These are phyloP conservation scores for Arachis hypogaea DNA, from an alignment of 306 rosid genomes.

Conservation along the genomic window DNA sequence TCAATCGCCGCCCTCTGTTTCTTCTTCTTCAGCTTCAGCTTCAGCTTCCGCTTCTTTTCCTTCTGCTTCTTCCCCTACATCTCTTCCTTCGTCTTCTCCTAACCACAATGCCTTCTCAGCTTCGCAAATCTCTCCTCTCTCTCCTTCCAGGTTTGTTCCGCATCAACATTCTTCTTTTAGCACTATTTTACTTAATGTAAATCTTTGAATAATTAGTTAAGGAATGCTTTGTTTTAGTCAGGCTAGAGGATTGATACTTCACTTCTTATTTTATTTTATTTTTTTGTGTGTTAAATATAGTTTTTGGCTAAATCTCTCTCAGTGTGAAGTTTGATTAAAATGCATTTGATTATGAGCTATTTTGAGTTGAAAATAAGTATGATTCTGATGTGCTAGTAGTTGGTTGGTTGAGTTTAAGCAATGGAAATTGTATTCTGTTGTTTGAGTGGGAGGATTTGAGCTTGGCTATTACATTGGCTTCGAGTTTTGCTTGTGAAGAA, in stretches of 20 bases:
- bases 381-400: background rate
- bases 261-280: background rate
- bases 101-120: constrained; percentile 61
- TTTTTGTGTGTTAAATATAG: background rate
- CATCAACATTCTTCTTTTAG: background rate
- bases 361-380: background rate
- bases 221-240: background rate
- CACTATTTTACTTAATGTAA: background rate
- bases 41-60: constrained; percentile 47
- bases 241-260: background rate
- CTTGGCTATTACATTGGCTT: constrained; percentile 47
- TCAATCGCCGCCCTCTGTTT: constrained; percentile 61
- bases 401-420: constrained; percentile 25
- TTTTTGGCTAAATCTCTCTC: background rate
- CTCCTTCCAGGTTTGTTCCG: constrained; percentile 80
- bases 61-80: constrained; percentile 50
- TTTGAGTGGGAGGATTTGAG: constrained; percentile 33
- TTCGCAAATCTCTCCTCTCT: constrained; percentile 51
- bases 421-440: constrained; percentile 8
- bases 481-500: background rate
- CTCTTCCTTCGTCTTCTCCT: constrained; percentile 48
- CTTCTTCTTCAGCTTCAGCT: constrained; percentile 47
- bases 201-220: background rate
- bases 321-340: background rate
- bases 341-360: background rate